Evolutionary conservation across 1,284 basidiomycete genomes (phyloP).

Genomic region (Sanghuangporus baumii): DNA sequence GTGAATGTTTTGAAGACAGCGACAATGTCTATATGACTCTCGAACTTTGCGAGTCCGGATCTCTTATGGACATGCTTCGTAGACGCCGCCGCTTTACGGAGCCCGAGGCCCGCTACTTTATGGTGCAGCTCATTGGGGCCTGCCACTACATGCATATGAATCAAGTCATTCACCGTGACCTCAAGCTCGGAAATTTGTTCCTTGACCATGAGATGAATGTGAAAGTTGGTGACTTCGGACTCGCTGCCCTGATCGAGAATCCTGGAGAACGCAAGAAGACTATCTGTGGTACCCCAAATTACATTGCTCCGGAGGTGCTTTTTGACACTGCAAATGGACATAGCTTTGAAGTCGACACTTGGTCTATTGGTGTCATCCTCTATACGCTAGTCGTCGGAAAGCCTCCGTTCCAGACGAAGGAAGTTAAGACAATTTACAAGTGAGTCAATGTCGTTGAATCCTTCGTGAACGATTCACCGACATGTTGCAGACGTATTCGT

Average conservation of each 20-base stretch:
- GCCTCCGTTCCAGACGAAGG: slow-evolving; percentile 97
- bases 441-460: slow-evolving; percentile 31
- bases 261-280: slow-evolving; percentile 98
- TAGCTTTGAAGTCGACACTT: slow-evolving; percentile 97
- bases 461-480: not conserved
- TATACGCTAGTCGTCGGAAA: slow-evolving; percentile 93
- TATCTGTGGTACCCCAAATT: slow-evolving; percentile 97
- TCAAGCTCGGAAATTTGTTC: slow-evolving; percentile 95
- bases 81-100: slow-evolving; percentile 86
- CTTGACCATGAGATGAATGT: slow-evolving; percentile 90
- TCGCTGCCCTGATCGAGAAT: slow-evolving; percentile 94
- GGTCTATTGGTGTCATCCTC: slow-evolving; percentile 96
- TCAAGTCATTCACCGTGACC: slow-evolving; percentile 93
- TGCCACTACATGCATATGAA: slow-evolving; percentile 96
- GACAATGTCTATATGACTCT: slow-evolving; percentile 97
- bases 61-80: slow-evolving; percentile 88
- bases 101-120: slow-evolving; percentile 88
- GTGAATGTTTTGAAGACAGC: slow-evolving; percentile 94
- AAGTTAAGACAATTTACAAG: slow-evolving; percentile 94
- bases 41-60: slow-evolving; percentile 88
- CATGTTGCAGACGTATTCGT: slow-evolving; percentile 72
- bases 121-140: slow-evolving; percentile 92
- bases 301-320: slow-evolving; percentile 96
- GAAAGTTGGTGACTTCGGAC: slow-evolving; percentile 96
- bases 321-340: slow-evolving; percentile 96